Percentiles rank a stretch among this genome's conserved stretches.
These are phyloP conservation scores for Puccinia horiana DNA, from an alignment of 1,284 basidiomycete genomes.

Conservation along the genomic window DNA sequence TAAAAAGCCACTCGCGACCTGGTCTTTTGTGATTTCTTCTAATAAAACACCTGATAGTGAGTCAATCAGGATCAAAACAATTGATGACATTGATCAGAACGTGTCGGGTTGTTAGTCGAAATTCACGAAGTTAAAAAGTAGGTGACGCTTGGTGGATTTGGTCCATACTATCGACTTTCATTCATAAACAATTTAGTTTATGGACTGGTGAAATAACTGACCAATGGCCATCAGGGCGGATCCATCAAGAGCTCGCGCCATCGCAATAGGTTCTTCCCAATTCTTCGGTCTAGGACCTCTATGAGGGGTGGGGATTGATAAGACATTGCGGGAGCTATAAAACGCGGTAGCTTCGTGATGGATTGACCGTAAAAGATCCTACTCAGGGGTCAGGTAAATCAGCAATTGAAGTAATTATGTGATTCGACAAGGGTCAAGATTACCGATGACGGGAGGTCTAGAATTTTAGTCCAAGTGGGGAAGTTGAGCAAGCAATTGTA, in stretches of 20 bases:
- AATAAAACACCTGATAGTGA: neutral
- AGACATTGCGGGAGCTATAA: constrained; percentile 19
- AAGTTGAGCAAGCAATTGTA: neutral
- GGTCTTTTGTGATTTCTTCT: constrained; percentile 29
- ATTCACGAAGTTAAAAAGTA: neutral
- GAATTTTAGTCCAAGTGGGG: neutral
- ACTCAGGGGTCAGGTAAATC: neutral
- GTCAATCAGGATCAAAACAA: neutral
- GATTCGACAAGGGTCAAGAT: neutral
- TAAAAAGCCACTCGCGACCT: neutral
- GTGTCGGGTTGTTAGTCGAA: neutral
- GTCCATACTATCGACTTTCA: neutral
- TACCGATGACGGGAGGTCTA: constrained; percentile 35
- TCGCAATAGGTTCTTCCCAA: constrained; percentile 32
- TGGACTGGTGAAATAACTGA: neutral
- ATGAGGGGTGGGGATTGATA: constrained; percentile 1
- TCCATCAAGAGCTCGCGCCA: constrained; percentile 27
- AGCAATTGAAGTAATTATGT: neutral
- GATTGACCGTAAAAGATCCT: constrained; percentile 32
- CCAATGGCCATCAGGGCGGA: constrained; percentile 32
- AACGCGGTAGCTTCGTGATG: constrained; percentile 16
- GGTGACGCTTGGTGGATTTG: neutral
- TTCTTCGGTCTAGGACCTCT: neutral
- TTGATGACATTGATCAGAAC: neutral
- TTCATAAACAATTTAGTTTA: neutral